Evolutionary conservation across 257 asterid genomes (phyloP).

Genomic region (Ehretia macrophylla): DNA sequence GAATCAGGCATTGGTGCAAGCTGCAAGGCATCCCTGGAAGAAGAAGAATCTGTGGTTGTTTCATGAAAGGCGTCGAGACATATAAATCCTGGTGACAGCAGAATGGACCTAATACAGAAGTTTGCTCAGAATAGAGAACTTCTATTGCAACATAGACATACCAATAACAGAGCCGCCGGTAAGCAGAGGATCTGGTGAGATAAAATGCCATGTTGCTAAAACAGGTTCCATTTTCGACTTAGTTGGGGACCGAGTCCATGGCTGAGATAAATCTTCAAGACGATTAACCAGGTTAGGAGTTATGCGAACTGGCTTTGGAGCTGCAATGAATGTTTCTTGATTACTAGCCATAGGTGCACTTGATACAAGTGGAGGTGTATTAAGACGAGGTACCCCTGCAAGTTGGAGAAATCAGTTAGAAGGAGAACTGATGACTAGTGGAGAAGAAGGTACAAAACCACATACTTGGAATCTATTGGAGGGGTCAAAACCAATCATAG

Average conservation of each 20-base stretch:
- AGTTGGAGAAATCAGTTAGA: constrained; percentile 19
- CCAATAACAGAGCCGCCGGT: constrained; percentile 51
- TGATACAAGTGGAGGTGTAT: constrained; percentile 85
- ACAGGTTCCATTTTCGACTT: constrained; percentile 88
- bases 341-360: constrained; percentile 32
- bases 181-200: constrained; percentile 43
- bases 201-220: constrained; percentile 79
- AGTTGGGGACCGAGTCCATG: constrained; percentile 99
- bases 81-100: constrained; percentile 4
- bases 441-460: not conserved
- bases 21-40: constrained; percentile 65
- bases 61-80: constrained; percentile 40
- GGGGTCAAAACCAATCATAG: too few relatives aligned
- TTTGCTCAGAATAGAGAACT: not conserved
- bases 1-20: constrained; percentile 97
- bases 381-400: constrained; percentile 96
- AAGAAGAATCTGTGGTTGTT: constrained; percentile 73
- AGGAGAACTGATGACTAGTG: constrained; percentile 1
- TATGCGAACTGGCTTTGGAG: constrained; percentile 94
- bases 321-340: constrained; percentile 51
- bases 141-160: constrained; percentile 9
- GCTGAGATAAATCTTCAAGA: constrained; percentile 88
- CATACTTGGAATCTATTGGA: too few relatives aligned
- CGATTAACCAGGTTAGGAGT: constrained; percentile 67
- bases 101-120: not conserved